Evolutionary conservation across 78 protist genomes (phyloP).

Genomic region (Dictyostelium firmibasis): DNA sequence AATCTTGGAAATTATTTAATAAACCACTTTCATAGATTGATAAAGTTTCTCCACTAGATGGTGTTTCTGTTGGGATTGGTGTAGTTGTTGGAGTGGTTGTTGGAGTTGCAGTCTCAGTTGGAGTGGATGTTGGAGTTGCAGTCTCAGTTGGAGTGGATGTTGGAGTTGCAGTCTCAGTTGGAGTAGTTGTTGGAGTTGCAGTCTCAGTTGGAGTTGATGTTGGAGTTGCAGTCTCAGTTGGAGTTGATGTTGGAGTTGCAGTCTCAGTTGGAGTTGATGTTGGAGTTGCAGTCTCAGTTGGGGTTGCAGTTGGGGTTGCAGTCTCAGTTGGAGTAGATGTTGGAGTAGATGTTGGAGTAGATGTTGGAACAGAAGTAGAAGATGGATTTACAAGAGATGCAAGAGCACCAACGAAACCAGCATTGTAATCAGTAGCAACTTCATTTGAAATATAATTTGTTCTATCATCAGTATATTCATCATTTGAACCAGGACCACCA

Average conservation of each 20-base stretch:
- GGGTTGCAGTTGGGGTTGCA: conserved; percentile 2
- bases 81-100: neutral
- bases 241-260: neutral
- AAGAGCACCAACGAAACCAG: conserved; percentile 61
- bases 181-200: neutral
- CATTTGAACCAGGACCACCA: conserved; percentile 67
- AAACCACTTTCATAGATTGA: conserved; percentile 9
- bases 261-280: neutral
- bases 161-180: neutral
- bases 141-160: neutral
- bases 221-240: neutral
- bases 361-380: conserved; percentile 13
- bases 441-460: conserved; percentile 55
- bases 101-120: neutral
- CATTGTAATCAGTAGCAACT: conserved; percentile 77
- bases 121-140: neutral
- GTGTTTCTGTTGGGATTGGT: neutral
- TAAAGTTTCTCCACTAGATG: neutral
- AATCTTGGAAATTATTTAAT: conserved; percentile 18
- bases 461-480: conserved; percentile 25
- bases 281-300: neutral
- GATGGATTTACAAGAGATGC: neutral
- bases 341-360: conserved; percentile 7
- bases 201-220: neutral
- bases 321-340: neutral